A percentile compares a stretch with the other conserved stretches of the same genome.
phyloP scores from a whole-genome alignment of 345 rosid species.

The Trapa incisa region DNA sequence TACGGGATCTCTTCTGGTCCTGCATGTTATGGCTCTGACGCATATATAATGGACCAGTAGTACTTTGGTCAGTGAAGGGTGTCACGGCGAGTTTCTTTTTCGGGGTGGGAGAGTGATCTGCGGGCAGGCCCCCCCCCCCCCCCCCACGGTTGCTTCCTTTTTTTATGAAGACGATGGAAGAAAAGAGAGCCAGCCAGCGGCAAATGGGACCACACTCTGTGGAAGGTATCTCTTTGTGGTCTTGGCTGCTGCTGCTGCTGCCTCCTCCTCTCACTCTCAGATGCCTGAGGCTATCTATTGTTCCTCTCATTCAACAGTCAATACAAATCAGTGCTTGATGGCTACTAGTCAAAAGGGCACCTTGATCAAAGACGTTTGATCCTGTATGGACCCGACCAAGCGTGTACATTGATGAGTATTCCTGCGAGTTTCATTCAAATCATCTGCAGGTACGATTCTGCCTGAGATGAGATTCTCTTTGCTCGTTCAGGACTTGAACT shows the following conservation, averaged over 20 bases:
- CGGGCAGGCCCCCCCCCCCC: constrained; percentile 51
- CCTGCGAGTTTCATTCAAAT: too few relatives aligned
- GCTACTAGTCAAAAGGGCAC: neutral
- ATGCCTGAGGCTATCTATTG: neutral
- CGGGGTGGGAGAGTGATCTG: constrained; percentile 12
- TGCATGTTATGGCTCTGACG: neutral
- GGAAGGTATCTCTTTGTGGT: neutral
- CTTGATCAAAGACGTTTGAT: neutral
- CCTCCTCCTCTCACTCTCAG: too few relatives aligned
- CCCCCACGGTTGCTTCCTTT: constrained; percentile 24
- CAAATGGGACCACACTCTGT: neutral
- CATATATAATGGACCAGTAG: neutral
- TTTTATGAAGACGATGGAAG: neutral
- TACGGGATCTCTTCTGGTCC: neutral
- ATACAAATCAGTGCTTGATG: constrained; percentile 1
- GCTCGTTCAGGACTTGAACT: neutral
- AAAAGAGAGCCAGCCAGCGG: neutral
- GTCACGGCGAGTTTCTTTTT: neutral
- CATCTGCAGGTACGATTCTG: too few relatives aligned
- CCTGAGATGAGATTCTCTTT: too few relatives aligned
- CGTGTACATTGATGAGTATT: too few relatives aligned
- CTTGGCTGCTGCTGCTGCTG: neutral
- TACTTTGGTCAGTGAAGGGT: neutral
- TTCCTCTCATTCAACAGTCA: neutral
- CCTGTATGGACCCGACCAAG: too few relatives aligned